Conservation (phyloP, 768 basidiomycete species). For the Termitomyces heimii region DNA sequence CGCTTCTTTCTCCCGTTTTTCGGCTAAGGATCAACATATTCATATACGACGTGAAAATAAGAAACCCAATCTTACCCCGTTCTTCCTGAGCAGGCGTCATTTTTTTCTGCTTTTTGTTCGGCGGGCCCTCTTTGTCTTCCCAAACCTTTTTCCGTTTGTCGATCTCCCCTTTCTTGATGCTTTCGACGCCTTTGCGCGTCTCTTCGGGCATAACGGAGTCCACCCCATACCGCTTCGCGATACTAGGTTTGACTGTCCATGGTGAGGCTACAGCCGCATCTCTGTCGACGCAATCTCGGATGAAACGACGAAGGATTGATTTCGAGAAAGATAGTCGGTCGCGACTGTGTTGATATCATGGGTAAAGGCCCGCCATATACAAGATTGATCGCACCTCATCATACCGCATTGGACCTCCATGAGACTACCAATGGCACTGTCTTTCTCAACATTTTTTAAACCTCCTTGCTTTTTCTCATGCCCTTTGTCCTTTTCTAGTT, state of each 20-base stretch:
- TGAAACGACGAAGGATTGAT: constrained; percentile 92
- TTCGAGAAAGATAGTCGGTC: constrained; percentile 96
- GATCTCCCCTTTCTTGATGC: constrained; percentile 80
- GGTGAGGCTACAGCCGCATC: constrained; percentile 91
- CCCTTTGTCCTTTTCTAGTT: constrained; percentile 66
- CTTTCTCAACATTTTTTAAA: constrained; percentile 46
- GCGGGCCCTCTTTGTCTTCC: constrained; percentile 84
- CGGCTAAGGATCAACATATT: constrained; percentile 29
- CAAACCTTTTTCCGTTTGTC: constrained; percentile 90
- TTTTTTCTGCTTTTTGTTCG: constrained; percentile 79
- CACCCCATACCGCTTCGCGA: constrained; percentile 83
- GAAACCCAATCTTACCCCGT: constrained; percentile 41
- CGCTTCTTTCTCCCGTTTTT: constrained; percentile 65
- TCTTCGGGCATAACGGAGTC: constrained; percentile 83
- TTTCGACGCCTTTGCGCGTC: constrained; percentile 71
- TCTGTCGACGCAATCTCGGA: constrained; percentile 91
- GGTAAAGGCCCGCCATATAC: background rate
- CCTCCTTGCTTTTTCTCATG: constrained; percentile 52
- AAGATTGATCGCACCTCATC: constrained; percentile 59
- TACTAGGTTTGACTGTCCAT: constrained; percentile 87
- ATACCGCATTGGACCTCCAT: constrained; percentile 77
- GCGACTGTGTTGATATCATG: constrained; percentile 55
- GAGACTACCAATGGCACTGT: constrained; percentile 67
- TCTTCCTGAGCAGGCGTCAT: constrained; percentile 69
- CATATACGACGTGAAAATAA: constrained; percentile 16